These are phyloP conservation scores for Tuber indicum DNA, from an alignment of 495 filamentous ascomycete species.

Conservation along the genomic window DNA sequence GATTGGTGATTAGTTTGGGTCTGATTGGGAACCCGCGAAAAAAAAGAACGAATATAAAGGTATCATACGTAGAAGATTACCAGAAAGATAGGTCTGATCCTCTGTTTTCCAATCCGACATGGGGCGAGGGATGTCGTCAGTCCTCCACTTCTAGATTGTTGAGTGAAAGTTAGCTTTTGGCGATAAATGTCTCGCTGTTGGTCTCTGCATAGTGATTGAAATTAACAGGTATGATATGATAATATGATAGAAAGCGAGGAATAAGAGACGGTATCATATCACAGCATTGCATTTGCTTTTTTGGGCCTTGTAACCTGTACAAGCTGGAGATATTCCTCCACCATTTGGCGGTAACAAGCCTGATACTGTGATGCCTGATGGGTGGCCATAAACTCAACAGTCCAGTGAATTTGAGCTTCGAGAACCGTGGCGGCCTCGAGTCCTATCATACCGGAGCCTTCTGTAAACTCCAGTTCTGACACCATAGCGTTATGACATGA, in stretches of 20 bases:
- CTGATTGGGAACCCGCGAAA: neutral
- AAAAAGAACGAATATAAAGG: neutral
- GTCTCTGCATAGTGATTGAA: no score
- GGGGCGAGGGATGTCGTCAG: neutral
- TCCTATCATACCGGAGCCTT: no score
- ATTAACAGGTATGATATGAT: no score
- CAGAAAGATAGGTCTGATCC: neutral
- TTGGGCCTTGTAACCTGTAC: neutral
- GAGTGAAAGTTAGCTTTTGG: neutral
- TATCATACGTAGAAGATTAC: neutral
- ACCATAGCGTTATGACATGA: no score
- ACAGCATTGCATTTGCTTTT: neutral
- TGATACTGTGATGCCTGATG: neutral
- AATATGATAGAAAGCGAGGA: neutral
- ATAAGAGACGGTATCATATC: neutral
- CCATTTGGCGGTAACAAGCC: neutral
- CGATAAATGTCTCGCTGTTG: neutral
- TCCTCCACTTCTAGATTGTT: neutral
- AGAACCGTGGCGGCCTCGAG: neutral
- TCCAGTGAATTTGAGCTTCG: neutral
- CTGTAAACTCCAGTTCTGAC: no score
- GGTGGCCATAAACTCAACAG: neutral
- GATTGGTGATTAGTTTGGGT: neutral
- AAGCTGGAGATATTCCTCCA: neutral
- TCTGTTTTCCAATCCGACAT: neutral